phyloP scores from a whole-genome alignment of 768 basidiomycete genomes.

The Termitomyces sp. region DNA sequence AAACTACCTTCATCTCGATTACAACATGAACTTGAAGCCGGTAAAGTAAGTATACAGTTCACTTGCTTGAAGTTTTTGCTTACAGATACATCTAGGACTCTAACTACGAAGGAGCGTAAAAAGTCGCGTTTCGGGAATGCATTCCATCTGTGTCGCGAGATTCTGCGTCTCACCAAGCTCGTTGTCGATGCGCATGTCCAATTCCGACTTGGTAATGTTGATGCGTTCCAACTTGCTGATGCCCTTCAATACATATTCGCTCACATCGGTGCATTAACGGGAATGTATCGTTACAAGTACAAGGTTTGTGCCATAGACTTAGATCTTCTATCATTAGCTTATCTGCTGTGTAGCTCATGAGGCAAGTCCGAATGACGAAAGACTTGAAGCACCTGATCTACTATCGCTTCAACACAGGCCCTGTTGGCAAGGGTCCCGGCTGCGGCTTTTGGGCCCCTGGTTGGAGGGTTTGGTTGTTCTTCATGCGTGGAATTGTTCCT shows the following conservation, averaged over 20 bases:
- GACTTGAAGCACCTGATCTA: constrained; percentile 98
- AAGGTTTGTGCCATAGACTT: constrained; percentile 48
- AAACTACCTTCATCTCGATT: constrained; percentile 93
- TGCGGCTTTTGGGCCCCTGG: constrained; percentile 99
- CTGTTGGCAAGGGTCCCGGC: constrained; percentile 98
- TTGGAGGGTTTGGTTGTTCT: constrained; percentile 99
- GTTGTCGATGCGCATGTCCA: constrained; percentile 99
- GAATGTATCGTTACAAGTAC: constrained; percentile 99
- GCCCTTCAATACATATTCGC: constrained; percentile 97
- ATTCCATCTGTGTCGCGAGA: constrained; percentile 97
- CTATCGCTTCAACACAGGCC: constrained; percentile 99
- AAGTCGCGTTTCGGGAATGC: constrained; percentile 99
- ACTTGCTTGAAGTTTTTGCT: not conserved
- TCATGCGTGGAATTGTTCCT: constrained; percentile 98
- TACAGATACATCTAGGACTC: constrained; percentile 51
- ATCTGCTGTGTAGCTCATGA: constrained; percentile 66
- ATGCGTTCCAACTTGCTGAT: constrained; percentile 98
- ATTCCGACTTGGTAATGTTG: constrained; percentile 96
- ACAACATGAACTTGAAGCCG: constrained; percentile 98
- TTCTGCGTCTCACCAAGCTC: constrained; percentile 94
- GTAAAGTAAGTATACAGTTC: constrained; percentile 50
- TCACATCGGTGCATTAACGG: constrained; percentile 96
- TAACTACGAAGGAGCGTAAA: constrained; percentile 99
- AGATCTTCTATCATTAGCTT: not conserved
- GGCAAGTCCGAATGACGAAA: constrained; percentile 99